Evolutionary conservation across 2,329 filamentous ascomycete species (phyloP).

Genomic region (Ceratocystis huliohia): DNA sequence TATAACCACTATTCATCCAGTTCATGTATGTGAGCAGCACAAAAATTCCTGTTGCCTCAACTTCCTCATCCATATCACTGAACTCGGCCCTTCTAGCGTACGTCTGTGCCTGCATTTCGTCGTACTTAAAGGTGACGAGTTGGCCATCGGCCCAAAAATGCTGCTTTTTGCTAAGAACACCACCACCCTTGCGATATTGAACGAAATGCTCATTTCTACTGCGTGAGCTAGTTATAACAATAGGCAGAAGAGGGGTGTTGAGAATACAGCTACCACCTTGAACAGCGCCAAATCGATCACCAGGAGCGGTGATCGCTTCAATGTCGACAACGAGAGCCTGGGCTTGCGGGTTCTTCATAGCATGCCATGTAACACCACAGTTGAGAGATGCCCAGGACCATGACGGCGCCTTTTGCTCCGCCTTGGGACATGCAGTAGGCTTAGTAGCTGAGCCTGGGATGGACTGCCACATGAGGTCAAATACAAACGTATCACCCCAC

Average conservation of each 20-base stretch:
- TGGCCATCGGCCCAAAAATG: slow-evolving; percentile 20
- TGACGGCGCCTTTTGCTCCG: slow-evolving; percentile 18
- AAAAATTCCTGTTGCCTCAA: slow-evolving; percentile 18
- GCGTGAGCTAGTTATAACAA: slow-evolving; percentile 18
- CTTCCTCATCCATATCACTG: slow-evolving; percentile 17
- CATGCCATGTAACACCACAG: slow-evolving; percentile 20
- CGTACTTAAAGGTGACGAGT: slow-evolving; percentile 19
- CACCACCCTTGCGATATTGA: slow-evolving; percentile 20
- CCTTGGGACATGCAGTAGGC: slow-evolving; percentile 14
- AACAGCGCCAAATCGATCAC: slow-evolving; percentile 16
- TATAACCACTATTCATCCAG: slow-evolving; percentile 20
- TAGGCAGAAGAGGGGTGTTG: slow-evolving; percentile 18
- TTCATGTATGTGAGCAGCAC: slow-evolving; percentile 21
- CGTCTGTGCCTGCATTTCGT: slow-evolving; percentile 19
- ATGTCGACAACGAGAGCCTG: slow-evolving; percentile 20
- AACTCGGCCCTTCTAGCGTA: slow-evolving; percentile 13
- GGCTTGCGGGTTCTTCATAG: slow-evolving; percentile 20
- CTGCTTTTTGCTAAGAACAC: slow-evolving; percentile 18
- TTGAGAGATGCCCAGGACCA: slow-evolving; percentile 20
- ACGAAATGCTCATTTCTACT: slow-evolving; percentile 16
- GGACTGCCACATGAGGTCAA: slow-evolving; percentile 19
- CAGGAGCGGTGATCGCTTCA: slow-evolving; percentile 13
- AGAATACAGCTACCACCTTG: slow-evolving; percentile 20
- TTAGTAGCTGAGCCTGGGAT: slow-evolving; percentile 17
- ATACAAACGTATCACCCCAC: slow-evolving; percentile 23